phyloP scores from a whole-genome alignment of 1,284 basidiomycete genomes.

The Austroboletus olivaceoglutinosus region DNA sequence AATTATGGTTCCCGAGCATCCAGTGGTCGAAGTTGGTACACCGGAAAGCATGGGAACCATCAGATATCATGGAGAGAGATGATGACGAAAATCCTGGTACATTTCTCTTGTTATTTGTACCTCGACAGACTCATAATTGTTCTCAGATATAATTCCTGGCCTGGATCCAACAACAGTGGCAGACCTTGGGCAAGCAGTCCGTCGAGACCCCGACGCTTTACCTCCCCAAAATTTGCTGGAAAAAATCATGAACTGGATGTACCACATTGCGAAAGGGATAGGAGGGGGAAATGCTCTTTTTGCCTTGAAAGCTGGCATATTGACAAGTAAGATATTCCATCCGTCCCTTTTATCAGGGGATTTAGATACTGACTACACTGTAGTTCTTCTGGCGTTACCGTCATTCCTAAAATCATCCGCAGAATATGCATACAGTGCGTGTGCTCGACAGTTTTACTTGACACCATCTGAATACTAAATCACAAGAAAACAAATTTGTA shows the following conservation, averaged over 20 bases:
- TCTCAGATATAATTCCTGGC: slow-evolving; percentile 59
- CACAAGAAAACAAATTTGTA: slow-evolving; percentile 49
- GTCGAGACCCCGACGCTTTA: slow-evolving; percentile 73
- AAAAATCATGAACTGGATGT: slow-evolving; percentile 45
- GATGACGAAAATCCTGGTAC: slow-evolving; percentile 57
- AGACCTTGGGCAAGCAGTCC: slow-evolving; percentile 54
- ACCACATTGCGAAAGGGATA: slow-evolving; percentile 40
- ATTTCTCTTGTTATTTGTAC: slow-evolving; percentile 2
- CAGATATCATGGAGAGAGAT: slow-evolving; percentile 41
- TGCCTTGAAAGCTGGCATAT: slow-evolving; percentile 74
- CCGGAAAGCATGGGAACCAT: slow-evolving; percentile 51
- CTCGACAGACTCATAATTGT: not conserved
- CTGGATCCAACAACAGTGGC: slow-evolving; percentile 41
- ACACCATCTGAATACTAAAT: not conserved
- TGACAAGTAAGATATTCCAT: slow-evolving; percentile 47
- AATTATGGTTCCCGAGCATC: slow-evolving; percentile 69
- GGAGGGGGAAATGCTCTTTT: slow-evolving; percentile 65
- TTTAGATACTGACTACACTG: not conserved
- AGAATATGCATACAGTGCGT: slow-evolving; percentile 58
- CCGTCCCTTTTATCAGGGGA: not conserved
- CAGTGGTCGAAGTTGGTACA: slow-evolving; percentile 38
- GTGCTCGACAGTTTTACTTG: not conserved
- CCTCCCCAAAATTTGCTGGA: slow-evolving; percentile 63
- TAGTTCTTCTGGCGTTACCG: slow-evolving; percentile 62
- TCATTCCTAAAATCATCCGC: slow-evolving; percentile 55